Base-by-base conservation (phyloP, 129 eudicot genomes). In the Kitagawia praeruptora region DNA sequence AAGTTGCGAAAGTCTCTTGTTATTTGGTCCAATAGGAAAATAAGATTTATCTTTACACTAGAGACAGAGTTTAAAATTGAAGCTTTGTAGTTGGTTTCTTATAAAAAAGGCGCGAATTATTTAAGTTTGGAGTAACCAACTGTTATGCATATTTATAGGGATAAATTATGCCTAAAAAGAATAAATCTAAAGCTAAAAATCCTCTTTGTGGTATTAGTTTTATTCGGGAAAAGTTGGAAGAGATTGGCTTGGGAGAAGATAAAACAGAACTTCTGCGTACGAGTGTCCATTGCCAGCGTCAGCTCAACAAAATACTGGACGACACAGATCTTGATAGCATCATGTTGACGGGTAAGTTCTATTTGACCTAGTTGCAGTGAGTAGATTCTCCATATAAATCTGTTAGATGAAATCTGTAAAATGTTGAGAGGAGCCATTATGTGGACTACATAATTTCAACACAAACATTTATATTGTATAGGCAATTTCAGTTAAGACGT, bases 281-380 rank as follows among this genome's bases (percentile, higher is more conserved):
- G 0, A 92, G 96, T 78, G 85, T 80, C 23, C 96, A 83, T 77
- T 95, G 97, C 83, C 98, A 95, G 77, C 89, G 87, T 45, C 98
- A 95, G 85, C 96, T 95, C 51, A 89, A 92, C 70, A 95, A 87
- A 82, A 82, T 92, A 74, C 96, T 95, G 47, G 98, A 92, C 63
- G 98, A 92, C 84, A 90, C 96, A 6, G 98, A 95, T 90, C 88
- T 95, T 61, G 98, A 92, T 83, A 78, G 81, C 74, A 95, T 95
- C 75, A 84, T n/a, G n/a, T 95, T 47, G 98, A 95, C 6, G 98
- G 98, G 98, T 95, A 87, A 39, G 80, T 71, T 38, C 8, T 39
- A 12, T 31, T 37, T 39, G 23, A 63, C 28, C 77, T 31, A 12
- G 27, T 39, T 48, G 21, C 38, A 67, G 4, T 67, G 73, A 67